These are phyloP conservation scores for Mycena metata DNA, from an alignment of 768 basidiomycete genomes.

Conservation along the genomic window DNA sequence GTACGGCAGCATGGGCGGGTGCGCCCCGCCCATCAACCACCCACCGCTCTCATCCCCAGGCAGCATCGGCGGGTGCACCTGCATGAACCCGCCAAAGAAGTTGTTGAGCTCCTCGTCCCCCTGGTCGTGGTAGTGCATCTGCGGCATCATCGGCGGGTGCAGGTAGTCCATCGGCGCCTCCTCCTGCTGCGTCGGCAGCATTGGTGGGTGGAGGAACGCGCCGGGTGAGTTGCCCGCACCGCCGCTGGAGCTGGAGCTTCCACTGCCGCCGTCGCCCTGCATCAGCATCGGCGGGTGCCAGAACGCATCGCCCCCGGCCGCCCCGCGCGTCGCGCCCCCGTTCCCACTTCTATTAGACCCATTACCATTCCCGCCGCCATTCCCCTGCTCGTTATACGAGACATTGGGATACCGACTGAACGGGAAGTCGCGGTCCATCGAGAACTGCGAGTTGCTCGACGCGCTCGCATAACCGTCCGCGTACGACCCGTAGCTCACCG, in stretches of 20 bases:
- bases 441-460: conserved; percentile 56
- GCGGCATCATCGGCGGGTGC: conserved; percentile 67
- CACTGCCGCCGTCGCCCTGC: conserved; percentile 53
- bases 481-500: conserved; percentile 74
- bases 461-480: conserved; percentile 72
- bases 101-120: conserved; percentile 71
- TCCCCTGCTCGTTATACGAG: conserved; percentile 39
- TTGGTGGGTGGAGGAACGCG: conserved; percentile 73
- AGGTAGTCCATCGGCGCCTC: conserved; percentile 82
- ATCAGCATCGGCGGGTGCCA: conserved; percentile 87
- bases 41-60: conserved; percentile 49
- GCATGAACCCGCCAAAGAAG: conserved; percentile 59
- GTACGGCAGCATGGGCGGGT: conserved; percentile 39
- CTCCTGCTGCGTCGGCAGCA: conserved; percentile 66
- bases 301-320: conserved; percentile 63
- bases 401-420: conserved; percentile 63
- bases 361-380: conserved; percentile 1
- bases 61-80: conserved; percentile 65
- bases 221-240: conserved; percentile 59
- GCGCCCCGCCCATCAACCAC: conserved; percentile 40
- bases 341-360: conserved; percentile 4
- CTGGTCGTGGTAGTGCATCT: conserved; percentile 39
- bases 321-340: conserved; percentile 59
- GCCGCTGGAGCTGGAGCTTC: too few relatives aligned
- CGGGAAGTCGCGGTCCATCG: conserved; percentile 80